phyloP scores from a whole-genome alignment of 257 asterid genomes.

The Coffea eugenioides region DNA sequence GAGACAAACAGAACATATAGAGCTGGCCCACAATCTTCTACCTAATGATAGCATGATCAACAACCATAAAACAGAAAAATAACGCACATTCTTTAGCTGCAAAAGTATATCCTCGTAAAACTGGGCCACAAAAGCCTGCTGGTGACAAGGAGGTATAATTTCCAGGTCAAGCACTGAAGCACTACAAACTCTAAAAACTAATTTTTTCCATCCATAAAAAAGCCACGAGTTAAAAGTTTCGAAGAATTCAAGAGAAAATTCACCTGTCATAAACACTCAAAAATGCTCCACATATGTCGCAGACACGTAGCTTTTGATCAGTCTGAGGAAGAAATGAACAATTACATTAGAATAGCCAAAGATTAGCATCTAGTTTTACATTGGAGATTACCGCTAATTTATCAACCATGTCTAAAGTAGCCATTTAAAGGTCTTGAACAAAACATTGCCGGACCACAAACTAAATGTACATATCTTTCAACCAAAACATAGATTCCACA shows the following conservation, averaged over 20 bases:
- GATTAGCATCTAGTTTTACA: neutral
- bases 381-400: neutral
- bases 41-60: slow-evolving; percentile 58
- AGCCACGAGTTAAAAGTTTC: slow-evolving; percentile 8
- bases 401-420: neutral
- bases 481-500: neutral
- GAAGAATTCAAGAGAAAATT: slow-evolving; percentile 17
- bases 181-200: slow-evolving; percentile 46
- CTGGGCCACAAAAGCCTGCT: slow-evolving; percentile 99
- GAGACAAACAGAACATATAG: slow-evolving; percentile 2
- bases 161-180: slow-evolving; percentile 70
- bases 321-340: slow-evolving; percentile 52
- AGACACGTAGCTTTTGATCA: slow-evolving; percentile 98
- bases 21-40: slow-evolving; percentile 34
- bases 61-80: slow-evolving; percentile 63
- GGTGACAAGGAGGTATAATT: slow-evolving; percentile 92
- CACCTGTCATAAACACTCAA: slow-evolving; percentile 94
- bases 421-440: neutral
- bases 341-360: slow-evolving; percentile 28
- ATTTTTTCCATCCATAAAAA: slow-evolving; percentile 38
- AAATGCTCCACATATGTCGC: slow-evolving; percentile 98
- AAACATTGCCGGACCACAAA: neutral
- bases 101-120: slow-evolving; percentile 95
- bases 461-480: neutral
- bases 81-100: slow-evolving; percentile 99